Conservation (phyloP, 2,329 filamentous ascomycete genomes). For the Colletotrichum sidae region DNA sequence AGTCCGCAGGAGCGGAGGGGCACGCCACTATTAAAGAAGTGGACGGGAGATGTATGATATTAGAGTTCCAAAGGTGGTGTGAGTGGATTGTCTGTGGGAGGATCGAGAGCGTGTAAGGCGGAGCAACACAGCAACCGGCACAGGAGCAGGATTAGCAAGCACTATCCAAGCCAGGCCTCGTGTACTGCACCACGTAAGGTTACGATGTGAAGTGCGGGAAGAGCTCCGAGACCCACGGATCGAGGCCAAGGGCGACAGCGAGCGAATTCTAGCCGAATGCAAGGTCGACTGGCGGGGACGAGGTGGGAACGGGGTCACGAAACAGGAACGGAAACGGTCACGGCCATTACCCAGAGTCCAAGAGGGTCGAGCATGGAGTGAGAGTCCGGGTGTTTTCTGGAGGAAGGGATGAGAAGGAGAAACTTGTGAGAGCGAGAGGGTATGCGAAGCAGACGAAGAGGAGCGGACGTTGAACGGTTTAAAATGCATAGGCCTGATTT, state of each 20-base stretch:
- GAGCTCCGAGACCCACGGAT: conserved; percentile 34
- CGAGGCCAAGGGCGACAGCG: conserved; percentile 21
- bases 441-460: conserved; percentile 29
- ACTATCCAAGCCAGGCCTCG: conserved; percentile 13
- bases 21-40: conserved; percentile 35
- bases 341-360: conserved; percentile 38
- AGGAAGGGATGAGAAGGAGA: conserved; percentile 33
- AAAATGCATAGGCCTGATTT: conserved; percentile 33
- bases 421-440: conserved; percentile 32
- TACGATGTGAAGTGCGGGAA: conserved; percentile 26
- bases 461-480: conserved; percentile 37
- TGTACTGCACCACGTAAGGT: conserved; percentile 6
- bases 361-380: conserved; percentile 37
- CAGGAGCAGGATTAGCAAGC: conserved; percentile 30
- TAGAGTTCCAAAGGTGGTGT: conserved; percentile 33
- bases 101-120: conserved; percentile 25
- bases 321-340: conserved; percentile 38
- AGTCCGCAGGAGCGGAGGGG: conserved; percentile 25
- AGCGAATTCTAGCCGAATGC: conserved; percentile 32
- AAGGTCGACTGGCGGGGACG: conserved; percentile 30
- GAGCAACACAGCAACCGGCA: neutral
- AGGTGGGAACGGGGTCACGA: conserved; percentile 33
- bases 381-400: conserved; percentile 36
- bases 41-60: conserved; percentile 22
- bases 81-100: conserved; percentile 37